Conservation (phyloP, 495 filamentous ascomycete species). For the Xylaria flabelliformis region DNA sequence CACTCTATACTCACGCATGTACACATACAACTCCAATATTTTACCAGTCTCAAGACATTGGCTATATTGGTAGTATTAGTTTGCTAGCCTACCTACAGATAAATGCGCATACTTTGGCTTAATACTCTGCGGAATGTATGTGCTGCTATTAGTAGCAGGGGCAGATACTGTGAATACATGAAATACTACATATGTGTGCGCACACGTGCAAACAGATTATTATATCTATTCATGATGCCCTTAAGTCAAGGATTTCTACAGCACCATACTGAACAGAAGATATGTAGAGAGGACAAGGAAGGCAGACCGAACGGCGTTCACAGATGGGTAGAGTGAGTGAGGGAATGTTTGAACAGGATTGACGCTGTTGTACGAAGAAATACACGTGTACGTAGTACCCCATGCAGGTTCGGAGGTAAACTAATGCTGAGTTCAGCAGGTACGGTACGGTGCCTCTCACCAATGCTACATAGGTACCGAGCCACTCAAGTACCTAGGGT, state of each 20-base stretch:
- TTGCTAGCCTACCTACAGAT: not conserved
- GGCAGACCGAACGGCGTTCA: not conserved
- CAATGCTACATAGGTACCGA: not conserved
- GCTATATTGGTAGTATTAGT: not conserved
- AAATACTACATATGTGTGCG: not conserved
- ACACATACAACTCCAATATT: not conserved
- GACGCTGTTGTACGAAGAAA: conserved; percentile 8
- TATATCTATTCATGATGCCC: not conserved
- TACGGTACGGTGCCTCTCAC: not conserved
- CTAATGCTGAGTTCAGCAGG: conserved; percentile 19
- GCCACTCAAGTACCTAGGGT: conserved; percentile 14
- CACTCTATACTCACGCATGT: not conserved
- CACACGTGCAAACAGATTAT: too few relatives aligned
- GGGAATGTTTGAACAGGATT: conserved; percentile 17
- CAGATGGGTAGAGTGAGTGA: not conserved
- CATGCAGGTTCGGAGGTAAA: conserved; percentile 9
- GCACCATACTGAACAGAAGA: not conserved
- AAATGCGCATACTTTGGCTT: not conserved
- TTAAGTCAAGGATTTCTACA: not conserved
- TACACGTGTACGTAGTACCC: not conserved
- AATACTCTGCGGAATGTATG: not conserved
- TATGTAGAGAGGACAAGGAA: not conserved
- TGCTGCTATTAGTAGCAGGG: not conserved
- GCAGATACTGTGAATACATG: not conserved
- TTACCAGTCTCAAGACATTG: not conserved